Base-by-base conservation (phyloP, 768 basidiomycete species). In the Tremella yokohamensis region DNA sequence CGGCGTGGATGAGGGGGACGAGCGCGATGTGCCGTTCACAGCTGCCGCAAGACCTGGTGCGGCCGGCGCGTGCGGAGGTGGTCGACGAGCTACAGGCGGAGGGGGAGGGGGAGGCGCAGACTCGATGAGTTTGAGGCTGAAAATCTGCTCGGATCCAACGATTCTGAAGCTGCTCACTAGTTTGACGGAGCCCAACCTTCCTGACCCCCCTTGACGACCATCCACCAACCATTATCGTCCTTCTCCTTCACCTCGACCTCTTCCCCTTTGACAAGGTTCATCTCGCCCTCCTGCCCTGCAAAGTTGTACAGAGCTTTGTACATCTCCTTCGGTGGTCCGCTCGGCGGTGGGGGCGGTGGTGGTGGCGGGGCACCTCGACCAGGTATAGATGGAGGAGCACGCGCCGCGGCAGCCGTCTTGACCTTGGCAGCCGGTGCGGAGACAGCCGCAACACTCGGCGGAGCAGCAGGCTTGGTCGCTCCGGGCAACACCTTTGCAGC, bases 221-320 rank as follows among this genome's bases (percentile, higher is more conserved):
- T 81, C 94, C 96, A 98, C 96, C 96, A 99, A 75, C 78, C 96
- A 66, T 94, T 94, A 59, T 92, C 85, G 71, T 87, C 86, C 74
- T 96, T 91, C 79, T 94, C 87, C 29, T 92, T 80, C 18, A 98
- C 80, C 78, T 97, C 93, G 1, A 98, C 89, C 2, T 88, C 57
- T 60, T 97, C 96, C 67, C 92, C 96, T 76, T 97, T 97, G 64
- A 82, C 83, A 52, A 99, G 77, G 6, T 84, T 80, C 82, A 97
- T 86, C 77, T 99, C 96, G 12, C 93, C 93, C 34, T 87, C 86
- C 76, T 97, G 89, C 1, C 92, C 93, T 38, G 77, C 67, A 71
- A 99, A 99, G n/a, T 86, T 83, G 77, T 87, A 99, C 64, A 94
- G 88, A 19, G 90, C 88, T 61, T 86, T 85, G 78, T 93, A 96